Evolutionary conservation across 345 rosid species (phyloP).

Genomic region (Citrus medica): DNA sequence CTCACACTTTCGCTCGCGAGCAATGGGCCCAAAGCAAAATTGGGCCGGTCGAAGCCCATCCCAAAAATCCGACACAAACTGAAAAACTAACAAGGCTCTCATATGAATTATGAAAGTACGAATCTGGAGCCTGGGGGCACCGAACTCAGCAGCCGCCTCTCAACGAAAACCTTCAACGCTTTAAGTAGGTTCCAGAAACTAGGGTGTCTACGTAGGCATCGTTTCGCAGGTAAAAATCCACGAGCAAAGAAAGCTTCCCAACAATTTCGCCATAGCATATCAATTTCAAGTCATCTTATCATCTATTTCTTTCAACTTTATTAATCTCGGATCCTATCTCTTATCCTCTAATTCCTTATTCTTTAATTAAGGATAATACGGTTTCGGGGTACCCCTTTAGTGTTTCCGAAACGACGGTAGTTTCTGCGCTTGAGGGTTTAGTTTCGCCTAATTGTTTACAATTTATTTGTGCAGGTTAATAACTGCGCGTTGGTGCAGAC

Average conservation of each 20-base stretch:
- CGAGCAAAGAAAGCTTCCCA: neutral
- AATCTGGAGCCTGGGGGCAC: neutral
- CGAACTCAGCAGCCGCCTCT: neutral
- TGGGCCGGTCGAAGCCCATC: neutral
- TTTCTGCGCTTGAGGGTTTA: neutral
- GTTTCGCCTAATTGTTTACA: neutral
- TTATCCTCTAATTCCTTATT: neutral
- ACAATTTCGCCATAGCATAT: neutral
- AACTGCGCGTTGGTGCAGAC: neutral
- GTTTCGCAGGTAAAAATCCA: neutral
- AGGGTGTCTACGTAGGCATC: neutral
- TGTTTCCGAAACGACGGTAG: too few species aligned
- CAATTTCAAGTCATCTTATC: neutral
- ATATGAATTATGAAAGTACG: neutral
- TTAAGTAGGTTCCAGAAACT: constrained; percentile 6
- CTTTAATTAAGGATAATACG: neutral
- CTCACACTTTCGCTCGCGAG: too few species aligned
- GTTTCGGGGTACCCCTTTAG: neutral
- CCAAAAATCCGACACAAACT: neutral
- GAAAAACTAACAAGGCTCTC: neutral
- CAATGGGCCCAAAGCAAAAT: too few species aligned
- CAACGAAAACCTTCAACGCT: neutral
- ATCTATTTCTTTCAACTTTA: neutral
- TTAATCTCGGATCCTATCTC: neutral
- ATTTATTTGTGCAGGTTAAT: neutral